These are phyloP conservation scores for Penicillium sclerotiorum DNA, from an alignment of 2,329 filamentous ascomycete species.

Conservation along the genomic window DNA sequence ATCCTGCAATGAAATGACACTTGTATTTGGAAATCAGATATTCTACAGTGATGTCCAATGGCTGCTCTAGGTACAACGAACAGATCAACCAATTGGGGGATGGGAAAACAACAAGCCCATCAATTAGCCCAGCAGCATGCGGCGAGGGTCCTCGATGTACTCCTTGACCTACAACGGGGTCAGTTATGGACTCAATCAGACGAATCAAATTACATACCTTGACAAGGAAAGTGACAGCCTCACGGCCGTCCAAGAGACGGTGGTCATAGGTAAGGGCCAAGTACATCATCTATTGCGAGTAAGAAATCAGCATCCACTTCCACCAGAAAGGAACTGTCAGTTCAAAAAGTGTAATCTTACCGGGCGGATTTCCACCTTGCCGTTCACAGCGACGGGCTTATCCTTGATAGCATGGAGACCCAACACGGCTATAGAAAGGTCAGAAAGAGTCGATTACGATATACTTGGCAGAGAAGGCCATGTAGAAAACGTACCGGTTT, in stretches of 20 bases:
- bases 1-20: conserved; percentile 10
- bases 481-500: conserved; percentile 61
- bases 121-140: conserved; percentile 71
- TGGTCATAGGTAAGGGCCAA: conserved; percentile 97
- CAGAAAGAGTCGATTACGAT: conserved; percentile 1
- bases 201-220: conserved; percentile 56
- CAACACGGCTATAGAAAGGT: conserved; percentile 63
- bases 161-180: conserved; percentile 69
- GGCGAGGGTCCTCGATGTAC: conserved; percentile 91
- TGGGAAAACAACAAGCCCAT: neutral
- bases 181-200: conserved; percentile 10
- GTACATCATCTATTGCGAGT: conserved; percentile 81
- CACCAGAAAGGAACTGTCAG: neutral
- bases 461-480: neutral
- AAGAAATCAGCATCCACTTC: conserved; percentile 13
- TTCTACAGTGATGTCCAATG: conserved; percentile 31
- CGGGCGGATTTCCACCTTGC: conserved; percentile 90
- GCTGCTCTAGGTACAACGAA: conserved; percentile 19
- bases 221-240: conserved; percentile 93
- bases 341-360: conserved; percentile 42
- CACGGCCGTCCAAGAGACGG: conserved; percentile 88
- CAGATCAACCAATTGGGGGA: conserved; percentile 9
- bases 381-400: conserved; percentile 82
- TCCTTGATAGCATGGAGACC: conserved; percentile 98
- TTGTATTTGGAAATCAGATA: conserved; percentile 28